Conservation (phyloP, 768 basidiomycete genomes). For the Cubamyces sp. region DNA sequence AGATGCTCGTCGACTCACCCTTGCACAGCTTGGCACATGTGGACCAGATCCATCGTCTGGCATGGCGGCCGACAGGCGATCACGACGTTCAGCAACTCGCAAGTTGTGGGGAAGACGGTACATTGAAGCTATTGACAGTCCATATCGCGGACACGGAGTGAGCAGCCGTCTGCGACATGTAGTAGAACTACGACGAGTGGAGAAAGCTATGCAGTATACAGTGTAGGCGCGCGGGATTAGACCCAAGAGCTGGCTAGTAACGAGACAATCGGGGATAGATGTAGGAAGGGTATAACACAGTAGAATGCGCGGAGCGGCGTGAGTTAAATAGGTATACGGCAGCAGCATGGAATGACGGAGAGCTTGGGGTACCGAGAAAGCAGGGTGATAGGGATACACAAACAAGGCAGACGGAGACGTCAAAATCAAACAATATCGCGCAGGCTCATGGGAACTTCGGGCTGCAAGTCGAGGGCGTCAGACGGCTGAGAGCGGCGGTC, state of each 20-base stretch:
- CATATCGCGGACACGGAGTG: conserved; percentile 53
- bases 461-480: conserved; percentile 50
- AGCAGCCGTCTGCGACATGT: conserved; percentile 47
- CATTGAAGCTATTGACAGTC: conserved; percentile 76
- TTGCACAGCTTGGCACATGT: conserved; percentile 67
- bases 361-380: conserved; percentile 38
- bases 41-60: conserved; percentile 76
- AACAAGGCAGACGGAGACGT: conserved; percentile 41
- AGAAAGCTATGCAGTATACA: conserved; percentile 66
- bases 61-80: conserved; percentile 65
- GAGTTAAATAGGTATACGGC: conserved; percentile 51
- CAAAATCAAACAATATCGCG: conserved; percentile 82
- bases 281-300: conserved; percentile 74
- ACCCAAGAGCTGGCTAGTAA: conserved; percentile 53
- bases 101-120: conserved; percentile 92
- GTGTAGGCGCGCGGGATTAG: conserved; percentile 52
- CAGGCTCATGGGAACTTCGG: conserved; percentile 89
- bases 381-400: conserved; percentile 79
- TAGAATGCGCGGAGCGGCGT: conserved; percentile 47
- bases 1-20: conserved; percentile 16
- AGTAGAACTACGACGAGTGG: conserved; percentile 24
- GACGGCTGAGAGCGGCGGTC: conserved; percentile 5
- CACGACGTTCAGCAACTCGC: conserved; percentile 56
- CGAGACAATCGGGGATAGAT: conserved; percentile 60
- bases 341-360: conserved; percentile 36